phyloP scores from a whole-genome alignment of 768 basidiomycete species.

The Rhodotorula toruloides region DNA sequence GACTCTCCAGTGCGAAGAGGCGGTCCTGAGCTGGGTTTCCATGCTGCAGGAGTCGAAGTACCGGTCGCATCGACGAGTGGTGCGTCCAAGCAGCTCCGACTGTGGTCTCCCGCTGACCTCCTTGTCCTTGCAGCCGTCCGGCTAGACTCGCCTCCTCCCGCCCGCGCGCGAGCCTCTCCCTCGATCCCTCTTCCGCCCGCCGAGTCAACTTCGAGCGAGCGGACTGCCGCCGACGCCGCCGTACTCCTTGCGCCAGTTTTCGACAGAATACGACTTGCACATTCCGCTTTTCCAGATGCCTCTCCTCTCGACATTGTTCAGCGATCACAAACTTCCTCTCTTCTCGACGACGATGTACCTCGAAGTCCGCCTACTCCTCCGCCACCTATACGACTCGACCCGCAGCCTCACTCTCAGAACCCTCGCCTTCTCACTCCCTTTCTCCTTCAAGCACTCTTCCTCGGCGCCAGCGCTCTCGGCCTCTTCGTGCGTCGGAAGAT shows the following conservation, averaged over 20 bases:
- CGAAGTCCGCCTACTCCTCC: conserved; percentile 8
- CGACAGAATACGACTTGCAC: background rate
- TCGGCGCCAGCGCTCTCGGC: conserved; percentile 29
- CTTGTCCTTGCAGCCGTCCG: conserved; percentile 3
- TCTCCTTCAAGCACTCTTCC: conserved; percentile 29
- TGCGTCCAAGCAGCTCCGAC: no score
- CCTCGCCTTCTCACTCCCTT: conserved; percentile 22
- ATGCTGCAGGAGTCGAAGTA: no score
- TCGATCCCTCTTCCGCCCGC: background rate
- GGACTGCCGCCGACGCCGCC: background rate
- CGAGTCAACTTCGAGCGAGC: background rate
- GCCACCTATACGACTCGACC: conserved; percentile 17
- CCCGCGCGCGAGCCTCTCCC: background rate
- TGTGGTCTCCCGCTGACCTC: no score
- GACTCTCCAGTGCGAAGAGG: no score
- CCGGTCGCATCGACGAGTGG: conserved; percentile 26
- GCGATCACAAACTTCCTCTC: background rate
- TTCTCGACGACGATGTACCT: background rate
- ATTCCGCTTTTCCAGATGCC: background rate
- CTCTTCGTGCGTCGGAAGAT: conserved; percentile 24
- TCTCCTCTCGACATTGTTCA: conserved; percentile 13
- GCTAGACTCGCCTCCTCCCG: conserved; percentile 4
- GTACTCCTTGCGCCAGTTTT: background rate
- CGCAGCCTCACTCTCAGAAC: conserved; percentile 8
- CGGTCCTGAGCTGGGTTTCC: no score